A percentile compares a stretch with the other conserved stretches of the same genome.
phyloP scores from a whole-genome alignment of 345 rosid genomes.

The Sonneratia caseolaris region DNA sequence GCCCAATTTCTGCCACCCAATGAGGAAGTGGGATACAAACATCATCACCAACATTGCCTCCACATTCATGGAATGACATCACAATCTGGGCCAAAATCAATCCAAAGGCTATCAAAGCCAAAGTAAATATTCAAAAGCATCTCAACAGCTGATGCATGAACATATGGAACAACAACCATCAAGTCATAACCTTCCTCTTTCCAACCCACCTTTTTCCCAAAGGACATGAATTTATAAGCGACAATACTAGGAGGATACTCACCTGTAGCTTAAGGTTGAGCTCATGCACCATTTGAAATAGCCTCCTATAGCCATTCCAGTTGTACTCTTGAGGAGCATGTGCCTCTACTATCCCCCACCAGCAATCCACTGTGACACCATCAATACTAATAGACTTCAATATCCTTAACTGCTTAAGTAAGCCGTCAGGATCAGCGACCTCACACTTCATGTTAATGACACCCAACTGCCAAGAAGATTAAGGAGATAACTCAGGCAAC shows the following conservation, averaged over 20 bases:
- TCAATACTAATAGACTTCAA: slow-evolving; percentile 74
- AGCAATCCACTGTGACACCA: slow-evolving; percentile 89
- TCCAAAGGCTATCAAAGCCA: slow-evolving; percentile 1
- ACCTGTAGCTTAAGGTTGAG: slow-evolving; percentile 88
- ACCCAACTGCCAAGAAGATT: slow-evolving; percentile 50
- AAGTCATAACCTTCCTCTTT: background rate
- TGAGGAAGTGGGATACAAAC: slow-evolving; percentile 94
- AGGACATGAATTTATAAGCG: slow-evolving; percentile 5
- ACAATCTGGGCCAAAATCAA: slow-evolving; percentile 55
- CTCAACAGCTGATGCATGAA: background rate
- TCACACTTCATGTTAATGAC: slow-evolving; percentile 90
- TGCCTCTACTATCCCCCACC: slow-evolving; percentile 99
- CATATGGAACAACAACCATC: background rate
- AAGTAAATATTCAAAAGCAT: background rate
- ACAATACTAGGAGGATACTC: slow-evolving; percentile 11
- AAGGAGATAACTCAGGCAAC: background rate
- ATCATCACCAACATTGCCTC: slow-evolving; percentile 96
- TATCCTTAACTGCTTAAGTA: slow-evolving; percentile 64
- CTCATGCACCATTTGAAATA: slow-evolving; percentile 71
- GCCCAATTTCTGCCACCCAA: slow-evolving; percentile 95
- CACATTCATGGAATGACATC: slow-evolving; percentile 98
- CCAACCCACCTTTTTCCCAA: background rate
- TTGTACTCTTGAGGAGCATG: slow-evolving; percentile 78
- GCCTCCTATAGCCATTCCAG: slow-evolving; percentile 87
- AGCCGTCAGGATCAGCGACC: slow-evolving; percentile 73